Evolutionary conservation across 2,329 filamentous ascomycete genomes (phyloP), one percentile per base, ranked within the genome.

Genomic region (Metarhizium anisopliae): DNA sequence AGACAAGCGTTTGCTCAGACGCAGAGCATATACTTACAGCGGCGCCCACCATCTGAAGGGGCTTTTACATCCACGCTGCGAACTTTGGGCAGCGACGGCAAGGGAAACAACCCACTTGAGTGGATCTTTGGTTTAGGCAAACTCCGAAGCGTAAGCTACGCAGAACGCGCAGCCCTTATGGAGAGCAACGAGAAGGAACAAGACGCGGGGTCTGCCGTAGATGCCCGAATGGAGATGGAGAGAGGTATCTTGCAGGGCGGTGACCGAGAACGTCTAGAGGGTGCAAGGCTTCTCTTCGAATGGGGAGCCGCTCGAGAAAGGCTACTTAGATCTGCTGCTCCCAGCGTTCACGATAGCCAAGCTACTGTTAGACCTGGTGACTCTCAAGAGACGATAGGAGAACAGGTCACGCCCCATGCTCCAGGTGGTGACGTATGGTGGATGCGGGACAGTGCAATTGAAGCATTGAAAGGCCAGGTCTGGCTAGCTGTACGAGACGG

Each of bases 41-140:
- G 87, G 16, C 83, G 90, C 55, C 81, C 86, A 14, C 78, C 84
- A 45, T 81, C 83, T 60, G 86, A 89, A 61, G 80, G 78, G 7
- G 79, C 82, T 8, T 95, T 96, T 67, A 78, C 82, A 5, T 85
- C 88, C 0, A 90, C 90, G 0, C 77, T 95, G 14, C 80, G 85
- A 2, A 88, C 89, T 0, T 77, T 95, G 32, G 89, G 87, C 56
- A 69, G 60, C 59, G 66, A 64, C 36, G 60, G 62, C 4, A 65
- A 67, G 38, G 62, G 63, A 18, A 58, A 66, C 8, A 66, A 72
- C 4, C 75, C 88, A 0, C 81, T 93, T 64, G 83, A 87, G 59
- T 93, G 89, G 87, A 67, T 96, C 1, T 90, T 95, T 66, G 71
- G 76, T 1, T 77, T 90, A 0, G 75, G 79, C 60, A 78, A 56